Base-by-base conservation (phyloP, 495 filamentous ascomycete species). In the Pseudoneurospora amorphoporcata region DNA sequence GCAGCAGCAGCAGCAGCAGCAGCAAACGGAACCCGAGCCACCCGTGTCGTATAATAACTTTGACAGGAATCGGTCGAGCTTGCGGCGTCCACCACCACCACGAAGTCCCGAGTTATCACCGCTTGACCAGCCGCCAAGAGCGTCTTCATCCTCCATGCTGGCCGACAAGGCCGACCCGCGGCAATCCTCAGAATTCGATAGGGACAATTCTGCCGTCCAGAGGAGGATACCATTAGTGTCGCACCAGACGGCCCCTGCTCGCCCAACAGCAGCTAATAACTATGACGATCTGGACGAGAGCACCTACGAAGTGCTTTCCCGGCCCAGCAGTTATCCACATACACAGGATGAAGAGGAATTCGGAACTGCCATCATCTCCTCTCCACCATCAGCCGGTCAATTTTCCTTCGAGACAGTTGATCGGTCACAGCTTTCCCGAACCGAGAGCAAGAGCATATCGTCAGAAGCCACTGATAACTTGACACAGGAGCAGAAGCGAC, bases 401-500 rank as follows among this genome's bases (percentile, higher is more conserved):
- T 70, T 76, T 19, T 82, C 82, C 47, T 70, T 82, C 39, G 82
- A 82, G 38, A 72, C 76, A n/a, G 73, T 76, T 8, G 82, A 82
- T 5, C 69, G 1, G 7, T 32, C 53, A 17, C 68, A 23, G 69
- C 74, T 2, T 75, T 69, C 39, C 75, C 77, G 16, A 68, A 72
- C 68, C 68, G 73, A 74, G 17, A 73, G 75, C 19, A 76, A 73
- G n/a, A 43, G 75, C 14, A 68, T 77, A 23, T 73, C 76, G 14
- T 71, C 76, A 39, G 74, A 82, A 40, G 72, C 77, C 1, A 76
- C 79, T 43, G 72, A 68, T 35, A 76, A 80, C 39, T 65, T 78
- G 32, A 74, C 75, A 4, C 78, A 83, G 42, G 83, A 86, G 69
- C 81, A 81, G 61, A 85, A 84, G 53, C 80, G 84, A n/a, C 77